Evolutionary conservation across 805 yeast genomes (phyloP), one percentile per base, ranked within the genome.

Genomic region (Ogataea saltuana): DNA sequence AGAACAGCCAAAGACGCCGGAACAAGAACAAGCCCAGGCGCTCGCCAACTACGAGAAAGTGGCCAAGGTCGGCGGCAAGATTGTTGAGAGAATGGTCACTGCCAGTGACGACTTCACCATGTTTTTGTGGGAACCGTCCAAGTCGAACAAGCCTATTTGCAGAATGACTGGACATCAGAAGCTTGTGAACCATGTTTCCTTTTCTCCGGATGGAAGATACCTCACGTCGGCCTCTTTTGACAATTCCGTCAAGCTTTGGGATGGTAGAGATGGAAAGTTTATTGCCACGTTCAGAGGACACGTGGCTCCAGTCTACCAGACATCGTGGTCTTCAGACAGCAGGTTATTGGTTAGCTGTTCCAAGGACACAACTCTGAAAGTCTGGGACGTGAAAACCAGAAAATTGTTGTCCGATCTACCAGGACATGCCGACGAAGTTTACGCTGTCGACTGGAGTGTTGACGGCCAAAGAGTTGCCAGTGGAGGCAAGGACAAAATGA

Each of bases 141-240:
- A 80, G 61, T 70, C 83, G 2, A 72, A 75, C 28, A 93, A 90
- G 61, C 99, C 99, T 1, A 64, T 93, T 6, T 82, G 89, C 43
- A 78, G 99, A 59, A 85, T 93, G 93, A 89, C 97, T 1, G 99
- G 99, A 20, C 99, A 93, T 65, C 99, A 93, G 61, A 93, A 93
- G 65, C 72, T 91, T 21, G 98, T 93, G 16, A 93, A 93, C 59
- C 97, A 91, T 63, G 99, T 93, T 10, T 81, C 88, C 11, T 93
- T 91, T 59, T 86, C 96, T 3, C 99, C 99, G 3, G 97, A 93
- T 63, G 98, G 97, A 9, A 76, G 96, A 49, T 76, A 78, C 53
- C 76, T 93, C 38, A 96, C 91, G 0, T 86, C 96, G 4, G 90
- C 96, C 3, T 89, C 97, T 0, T 93, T 93, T 60, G 99, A 93